These are phyloP conservation scores for Trichophyton verrucosum DNA, from an alignment of 2,329 filamentous ascomycete genomes.

Conservation along the genomic window DNA sequence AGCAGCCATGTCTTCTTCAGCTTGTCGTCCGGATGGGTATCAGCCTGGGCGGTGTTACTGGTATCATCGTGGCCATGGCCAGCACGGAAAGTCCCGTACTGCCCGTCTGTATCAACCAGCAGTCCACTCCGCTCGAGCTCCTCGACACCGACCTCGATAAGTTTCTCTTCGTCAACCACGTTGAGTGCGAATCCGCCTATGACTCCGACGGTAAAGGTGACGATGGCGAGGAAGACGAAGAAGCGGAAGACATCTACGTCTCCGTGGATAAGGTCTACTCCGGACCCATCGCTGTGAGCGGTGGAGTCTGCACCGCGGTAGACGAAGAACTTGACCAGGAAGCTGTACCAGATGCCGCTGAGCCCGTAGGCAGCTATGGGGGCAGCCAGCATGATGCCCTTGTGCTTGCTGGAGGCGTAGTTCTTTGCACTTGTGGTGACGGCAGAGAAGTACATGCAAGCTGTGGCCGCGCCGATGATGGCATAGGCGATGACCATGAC, in stretches of 20 bases:
- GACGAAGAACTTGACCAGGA: constrained; percentile 55
- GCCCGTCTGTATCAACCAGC: constrained; percentile 47
- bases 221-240: constrained; percentile 68
- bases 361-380: constrained; percentile 89
- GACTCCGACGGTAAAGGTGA: constrained; percentile 59
- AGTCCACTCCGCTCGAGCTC: constrained; percentile 83
- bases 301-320: constrained; percentile 27
- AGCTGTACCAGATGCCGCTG: constrained; percentile 91
- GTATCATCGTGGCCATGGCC: constrained; percentile 19
- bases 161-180: constrained; percentile 54
- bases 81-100: constrained; percentile 30
- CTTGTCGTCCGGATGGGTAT: constrained; percentile 39
- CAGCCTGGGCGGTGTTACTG: constrained; percentile 7
- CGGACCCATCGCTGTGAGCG: constrained; percentile 55
- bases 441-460: constrained; percentile 75
- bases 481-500: constrained; percentile 80
- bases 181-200: constrained; percentile 61
- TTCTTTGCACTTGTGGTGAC: constrained; percentile 98
- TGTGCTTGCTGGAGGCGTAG: constrained; percentile 77
- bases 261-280: constrained; percentile 44
- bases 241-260: constrained; percentile 67
- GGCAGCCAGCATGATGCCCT: constrained; percentile 75
- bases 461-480: constrained; percentile 69
- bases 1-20: constrained; percentile 81
- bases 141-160: constrained; percentile 82